Base-by-base conservation (phyloP, 495 filamentous ascomycete species). In the Podospora pseudopauciseta region DNA sequence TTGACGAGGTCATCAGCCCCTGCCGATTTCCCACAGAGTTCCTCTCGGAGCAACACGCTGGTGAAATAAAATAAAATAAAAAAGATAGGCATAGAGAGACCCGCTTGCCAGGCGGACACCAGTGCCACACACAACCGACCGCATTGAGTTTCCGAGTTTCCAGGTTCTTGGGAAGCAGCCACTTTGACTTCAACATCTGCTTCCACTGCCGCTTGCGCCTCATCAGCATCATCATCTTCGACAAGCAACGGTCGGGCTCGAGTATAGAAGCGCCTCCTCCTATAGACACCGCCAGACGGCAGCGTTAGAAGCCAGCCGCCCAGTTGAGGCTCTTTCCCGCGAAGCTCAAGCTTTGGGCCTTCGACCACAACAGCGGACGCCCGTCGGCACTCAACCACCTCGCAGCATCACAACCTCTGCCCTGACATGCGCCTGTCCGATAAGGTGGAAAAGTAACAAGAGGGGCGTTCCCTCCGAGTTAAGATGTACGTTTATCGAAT, bases 401-500 rank as follows among this genome's bases (percentile, higher is more conserved):
- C 6, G 39, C 13, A 49, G 5, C 39, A 13, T 49, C 39, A 49
- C 39, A 49, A 49, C 39, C 39, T 32, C 39, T 49, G 13, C 39
- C 13, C 39, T 49, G 39, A 49, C 15, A 49, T 49, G 39, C 39
- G 39, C 39, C 39, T 49, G 39, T 11, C 9, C 39, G 39, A 3
- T 13, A 49, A 49, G 39, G 7, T 9, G 39, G 39, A 11, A 49
- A 49, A 49, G 39, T 49, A 49, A 49, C 39, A 49, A 49, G 39
- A 49, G 39, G 39, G 39, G 39, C 39, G 23, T 60, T 62, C 60
- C 60, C 55, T 64, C 65, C 0, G 65, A 60, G 54, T 70, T 32
- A 39, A 49, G 26, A 20, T 39, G 11, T 26, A 55, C 54, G 30
- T 28, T 19, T 5, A 18, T 5, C 32, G 56, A 23, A n/a, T 39